Conservation (phyloP, 2,329 filamentous ascomycete genomes). For the Penicillium sp. region DNA sequence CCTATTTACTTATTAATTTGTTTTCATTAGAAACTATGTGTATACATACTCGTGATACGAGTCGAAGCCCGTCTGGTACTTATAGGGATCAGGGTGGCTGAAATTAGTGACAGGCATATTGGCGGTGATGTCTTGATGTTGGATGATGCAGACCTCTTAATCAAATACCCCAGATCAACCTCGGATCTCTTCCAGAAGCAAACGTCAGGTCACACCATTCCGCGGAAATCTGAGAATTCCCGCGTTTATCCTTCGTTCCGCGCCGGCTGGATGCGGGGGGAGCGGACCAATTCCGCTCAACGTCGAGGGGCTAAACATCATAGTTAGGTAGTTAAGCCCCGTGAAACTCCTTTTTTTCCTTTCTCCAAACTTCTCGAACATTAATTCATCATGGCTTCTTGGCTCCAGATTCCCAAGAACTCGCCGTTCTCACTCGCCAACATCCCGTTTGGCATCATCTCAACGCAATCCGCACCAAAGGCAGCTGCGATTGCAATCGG, state of each 20-base stretch:
- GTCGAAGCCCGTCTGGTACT: constrained; percentile 75
- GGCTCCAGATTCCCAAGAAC: constrained; percentile 57
- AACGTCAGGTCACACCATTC: neutral
- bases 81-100: constrained; percentile 64
- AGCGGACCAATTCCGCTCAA: constrained; percentile 16
- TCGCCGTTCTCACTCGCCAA: constrained; percentile 75
- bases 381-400: constrained; percentile 46
- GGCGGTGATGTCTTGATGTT: neutral
- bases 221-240: constrained; percentile 1
- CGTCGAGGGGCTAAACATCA: neutral
- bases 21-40: neutral
- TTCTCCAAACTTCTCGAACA: constrained; percentile 7
- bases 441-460: constrained; percentile 80
- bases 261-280: constrained; percentile 18
- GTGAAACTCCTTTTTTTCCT: neutral
- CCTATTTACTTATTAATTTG: constrained; percentile 41
- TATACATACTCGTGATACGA: constrained; percentile 69
- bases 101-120: constrained; percentile 65
- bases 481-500: constrained; percentile 71
- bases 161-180: neutral
- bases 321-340: neutral
- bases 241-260: constrained; percentile 19
- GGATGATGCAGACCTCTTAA: neutral
- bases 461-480: constrained; percentile 52
- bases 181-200: neutral